phyloP scores from a whole-genome alignment of 2,329 filamentous ascomycete species.

The Beauveria scarabaeidicola region DNA sequence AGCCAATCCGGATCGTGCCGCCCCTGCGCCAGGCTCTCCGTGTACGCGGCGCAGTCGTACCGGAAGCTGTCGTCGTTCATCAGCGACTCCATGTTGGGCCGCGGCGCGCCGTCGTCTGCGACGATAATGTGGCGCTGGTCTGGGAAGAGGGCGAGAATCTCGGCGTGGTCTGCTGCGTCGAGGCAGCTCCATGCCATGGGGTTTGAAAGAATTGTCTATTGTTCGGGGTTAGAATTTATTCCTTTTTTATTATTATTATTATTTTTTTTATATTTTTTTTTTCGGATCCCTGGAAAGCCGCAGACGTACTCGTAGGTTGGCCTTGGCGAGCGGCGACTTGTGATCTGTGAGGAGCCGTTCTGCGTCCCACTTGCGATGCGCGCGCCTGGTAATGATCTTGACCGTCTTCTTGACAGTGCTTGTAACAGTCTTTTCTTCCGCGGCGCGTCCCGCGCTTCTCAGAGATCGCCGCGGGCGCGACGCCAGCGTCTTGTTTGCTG shows the following conservation, averaged over 20 bases:
- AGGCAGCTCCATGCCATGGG: slow-evolving; percentile 32
- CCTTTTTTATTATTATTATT: background rate
- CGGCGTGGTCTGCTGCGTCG: slow-evolving; percentile 23
- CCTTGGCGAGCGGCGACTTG: slow-evolving; percentile 30
- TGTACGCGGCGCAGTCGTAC: slow-evolving; percentile 36
- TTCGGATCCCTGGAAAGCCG: no score
- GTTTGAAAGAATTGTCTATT: slow-evolving; percentile 28
- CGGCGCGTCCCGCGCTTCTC: background rate
- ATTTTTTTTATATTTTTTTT: background rate
- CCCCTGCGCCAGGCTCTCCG: slow-evolving; percentile 37
- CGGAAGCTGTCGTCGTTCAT: slow-evolving; percentile 41
- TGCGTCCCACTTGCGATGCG: slow-evolving; percentile 24
- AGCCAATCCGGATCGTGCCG: slow-evolving; percentile 47
- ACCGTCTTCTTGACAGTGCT: slow-evolving; percentile 18
- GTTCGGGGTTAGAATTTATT: background rate
- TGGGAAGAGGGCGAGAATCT: slow-evolving; percentile 32
- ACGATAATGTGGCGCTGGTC: slow-evolving; percentile 29
- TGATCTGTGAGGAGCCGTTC: slow-evolving; percentile 28
- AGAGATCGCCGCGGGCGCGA: background rate
- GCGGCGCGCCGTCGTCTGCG: slow-evolving; percentile 20
- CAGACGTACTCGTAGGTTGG: slow-evolving; percentile 28
- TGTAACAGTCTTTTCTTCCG: slow-evolving; percentile 16
- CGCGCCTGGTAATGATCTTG: slow-evolving; percentile 18
- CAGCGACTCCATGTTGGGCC: slow-evolving; percentile 34
- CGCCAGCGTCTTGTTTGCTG: background rate